Evolutionary conservation across 306 rosid genomes (phyloP), one percentile per base, ranked within the genome.

Genomic region (Quercus suber): DNA sequence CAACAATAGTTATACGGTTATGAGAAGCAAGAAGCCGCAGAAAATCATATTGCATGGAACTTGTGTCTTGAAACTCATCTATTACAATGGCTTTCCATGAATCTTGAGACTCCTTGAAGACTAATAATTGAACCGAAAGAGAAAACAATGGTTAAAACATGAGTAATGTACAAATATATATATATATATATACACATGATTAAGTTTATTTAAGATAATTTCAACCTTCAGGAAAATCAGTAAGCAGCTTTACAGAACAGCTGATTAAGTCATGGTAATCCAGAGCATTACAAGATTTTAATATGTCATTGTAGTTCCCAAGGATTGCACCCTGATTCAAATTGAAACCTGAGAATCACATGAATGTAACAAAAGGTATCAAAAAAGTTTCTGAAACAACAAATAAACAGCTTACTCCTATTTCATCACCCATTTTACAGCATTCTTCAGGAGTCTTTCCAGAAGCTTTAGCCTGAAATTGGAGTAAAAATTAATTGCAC

Each of bases 51-150:
- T 94, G 99, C 97, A 89, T 94, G 87, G 95, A 79, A 85, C 97
- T 94, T 6, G 99, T 94, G 73, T 94, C 99, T 86, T 94, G 99
- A 89, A 94, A 94, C 91, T 94, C 99, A 78, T 94, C 99, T 74
- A 94, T 85, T 59, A 94, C 90, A 80, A 92, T 86, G 77, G 97
- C 97, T 87, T 87, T 92, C 97, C 97, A 92, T 15, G 81, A 76
- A 64, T 89, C 87, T 84, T 81, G 95, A 63, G 92, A 87, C 79
- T 92, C 97, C 87, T 82, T 88, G 89, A 87, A 86, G 69, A 92
- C 99, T 94, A 53, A 23, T 51, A 74, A 80, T 80, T 43, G 56
- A 43, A 73, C 2, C 28, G 0, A 73, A 5, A 53, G 52, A 57
- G 64, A 76, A 78, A 84, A 18, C 49, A 55, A 37, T 35, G 31